phyloP scores from a whole-genome alignment of 352 stramenopile species.

The Globisporangium alternatum region DNA sequence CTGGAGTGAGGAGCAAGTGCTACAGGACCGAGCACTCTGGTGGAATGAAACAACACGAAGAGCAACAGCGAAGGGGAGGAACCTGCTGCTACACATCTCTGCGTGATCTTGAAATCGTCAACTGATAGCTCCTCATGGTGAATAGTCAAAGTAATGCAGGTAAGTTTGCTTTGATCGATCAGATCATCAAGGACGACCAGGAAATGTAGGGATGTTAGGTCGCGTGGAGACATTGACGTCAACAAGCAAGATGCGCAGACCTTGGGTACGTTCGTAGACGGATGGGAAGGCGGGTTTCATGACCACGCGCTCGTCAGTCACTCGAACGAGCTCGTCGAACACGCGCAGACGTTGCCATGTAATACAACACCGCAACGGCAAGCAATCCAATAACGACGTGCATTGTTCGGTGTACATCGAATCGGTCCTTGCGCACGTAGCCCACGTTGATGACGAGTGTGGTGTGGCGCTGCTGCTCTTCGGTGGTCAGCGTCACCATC shows the following conservation, averaged over 20 bases:
- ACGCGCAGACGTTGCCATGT: constrained; percentile 23
- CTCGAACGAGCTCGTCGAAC: constrained; percentile 32
- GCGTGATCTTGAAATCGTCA: too few species aligned
- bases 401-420: constrained; percentile 21
- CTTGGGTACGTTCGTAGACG: constrained; percentile 28
- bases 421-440: constrained; percentile 31
- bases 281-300: constrained; percentile 28
- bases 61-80: too few species aligned
- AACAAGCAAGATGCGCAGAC: not conserved
- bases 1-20: too few species aligned
- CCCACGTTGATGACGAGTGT: constrained; percentile 18
- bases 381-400: not conserved
- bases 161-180: too few species aligned
- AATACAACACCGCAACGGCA: not conserved
- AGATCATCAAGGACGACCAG: too few species aligned
- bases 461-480: constrained; percentile 20
- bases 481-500: constrained; percentile 38
- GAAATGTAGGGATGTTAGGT: too few species aligned
- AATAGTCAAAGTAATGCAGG: too few species aligned
- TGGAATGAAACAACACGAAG: too few species aligned
- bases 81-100: too few species aligned
- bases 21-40: too few species aligned
- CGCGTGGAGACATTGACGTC: not conserved
- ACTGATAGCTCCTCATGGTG: too few species aligned
- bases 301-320: constrained; percentile 28